Conservation (phyloP, 169 alveolate genomes). For the Babesia caballi region DNA sequence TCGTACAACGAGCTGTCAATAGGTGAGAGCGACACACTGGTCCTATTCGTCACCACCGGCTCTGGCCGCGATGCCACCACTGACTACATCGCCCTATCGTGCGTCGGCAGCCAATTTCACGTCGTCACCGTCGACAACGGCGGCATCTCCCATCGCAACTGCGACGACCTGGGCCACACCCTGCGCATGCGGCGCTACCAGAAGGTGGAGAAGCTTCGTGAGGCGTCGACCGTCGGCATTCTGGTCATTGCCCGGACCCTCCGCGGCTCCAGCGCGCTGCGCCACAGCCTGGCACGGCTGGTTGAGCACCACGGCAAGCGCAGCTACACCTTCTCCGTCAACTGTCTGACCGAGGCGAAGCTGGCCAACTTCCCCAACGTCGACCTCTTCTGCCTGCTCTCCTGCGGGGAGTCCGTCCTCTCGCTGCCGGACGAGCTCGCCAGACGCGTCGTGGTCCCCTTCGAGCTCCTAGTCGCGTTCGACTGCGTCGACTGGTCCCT, state of each 20-base stretch:
- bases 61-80: not conserved
- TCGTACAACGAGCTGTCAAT: not conserved
- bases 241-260: constrained; percentile 50
- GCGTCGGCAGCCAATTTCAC: constrained; percentile 26
- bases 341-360: constrained; percentile 71
- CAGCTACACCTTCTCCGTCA: constrained; percentile 57
- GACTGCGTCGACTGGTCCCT: constrained; percentile 65
- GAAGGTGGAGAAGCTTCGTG: constrained; percentile 62
- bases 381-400: constrained; percentile 66
- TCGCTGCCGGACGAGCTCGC: constrained; percentile 52
- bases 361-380: constrained; percentile 68
- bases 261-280: constrained; percentile 32
- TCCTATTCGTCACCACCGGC: not conserved
- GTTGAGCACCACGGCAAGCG: constrained; percentile 48
- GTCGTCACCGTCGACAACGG: not conserved
- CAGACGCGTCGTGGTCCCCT: constrained; percentile 61
- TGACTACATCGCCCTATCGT: constrained; percentile 1
- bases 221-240: constrained; percentile 62
- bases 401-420: constrained; percentile 55
- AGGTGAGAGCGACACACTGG: constrained; percentile 6
- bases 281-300: constrained; percentile 32
- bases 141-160: not conserved
- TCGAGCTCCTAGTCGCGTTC: constrained; percentile 70
- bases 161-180: constrained; percentile 8
- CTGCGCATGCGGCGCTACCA: constrained; percentile 53